Conservation (phyloP, 768 basidiomycete species). For the Psilocybe azurescens region DNA sequence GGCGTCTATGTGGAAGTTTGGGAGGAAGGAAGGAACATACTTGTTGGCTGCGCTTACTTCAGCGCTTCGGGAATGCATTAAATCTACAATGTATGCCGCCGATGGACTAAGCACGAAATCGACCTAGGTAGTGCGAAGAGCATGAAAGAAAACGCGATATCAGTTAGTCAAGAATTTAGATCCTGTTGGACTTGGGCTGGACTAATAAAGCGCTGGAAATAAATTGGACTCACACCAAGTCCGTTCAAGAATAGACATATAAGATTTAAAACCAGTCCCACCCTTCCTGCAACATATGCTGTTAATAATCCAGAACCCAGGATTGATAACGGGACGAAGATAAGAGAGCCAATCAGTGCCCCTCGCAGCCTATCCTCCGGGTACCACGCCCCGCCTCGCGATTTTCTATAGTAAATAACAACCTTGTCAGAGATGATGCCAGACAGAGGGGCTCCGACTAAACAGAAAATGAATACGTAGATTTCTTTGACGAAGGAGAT, state of each 20-base stretch:
- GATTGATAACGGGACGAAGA: constrained; percentile 60
- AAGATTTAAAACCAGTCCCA: constrained; percentile 57
- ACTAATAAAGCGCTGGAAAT: too few species aligned
- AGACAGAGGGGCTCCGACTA: constrained; percentile 65
- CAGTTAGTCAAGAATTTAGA: too few species aligned
- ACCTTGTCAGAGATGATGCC: constrained; percentile 63
- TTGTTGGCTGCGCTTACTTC: constrained; percentile 61
- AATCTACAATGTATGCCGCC: constrained; percentile 62
- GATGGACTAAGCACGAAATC: constrained; percentile 60
- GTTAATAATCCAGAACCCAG: constrained; percentile 53
- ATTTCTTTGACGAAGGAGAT: not conserved
- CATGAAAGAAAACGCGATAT: not conserved
- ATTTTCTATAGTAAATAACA: constrained; percentile 51
- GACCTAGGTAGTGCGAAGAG: constrained; percentile 39
- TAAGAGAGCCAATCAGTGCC: constrained; percentile 46
- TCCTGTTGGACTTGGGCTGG: too few species aligned
- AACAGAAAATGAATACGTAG: not conserved
- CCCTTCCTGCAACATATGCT: constrained; percentile 49
- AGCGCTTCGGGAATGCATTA: constrained; percentile 64
- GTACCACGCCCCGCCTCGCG: constrained; percentile 61
- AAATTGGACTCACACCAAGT: constrained; percentile 50
- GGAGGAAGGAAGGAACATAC: constrained; percentile 34
- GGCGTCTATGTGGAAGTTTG: not conserved
- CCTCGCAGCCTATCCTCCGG: constrained; percentile 74
- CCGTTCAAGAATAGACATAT: constrained; percentile 68